Evolutionary conservation across 2,329 filamentous ascomycete genomes (phyloP), one percentile per base, ranked within the genome.

Genomic region (Aspergillus thermomutatus): DNA sequence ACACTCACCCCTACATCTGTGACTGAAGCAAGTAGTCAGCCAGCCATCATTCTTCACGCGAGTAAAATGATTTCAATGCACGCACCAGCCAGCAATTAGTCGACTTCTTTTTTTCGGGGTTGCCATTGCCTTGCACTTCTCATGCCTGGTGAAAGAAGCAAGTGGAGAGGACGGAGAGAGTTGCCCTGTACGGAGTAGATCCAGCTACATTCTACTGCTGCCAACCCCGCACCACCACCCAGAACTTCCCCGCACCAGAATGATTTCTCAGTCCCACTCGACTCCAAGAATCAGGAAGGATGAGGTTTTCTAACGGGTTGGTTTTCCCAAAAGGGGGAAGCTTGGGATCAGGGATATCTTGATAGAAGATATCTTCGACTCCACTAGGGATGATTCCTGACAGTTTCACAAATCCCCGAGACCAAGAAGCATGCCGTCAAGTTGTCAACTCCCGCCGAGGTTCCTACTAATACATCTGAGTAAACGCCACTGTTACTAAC

Each of bases 1-100:
- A 17, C 41, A 55, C 61, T 55, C 59, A 68, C 66, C 46, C 23
- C 66, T 63, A 60, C 66, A 68, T 57, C 66, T 56, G 45, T 61
- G 60, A 49, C 66, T 67, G 51, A 9, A 23, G 17, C 6, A 43
- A 23, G 14, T 10, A 5, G 50, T 58, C 49, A 58, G 55, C 41
- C 6, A 17, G 31, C 17, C 26, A 25, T 4, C 7, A 14, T 23
- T 23, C 8, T 21, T 28, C 11, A 23, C 10, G 49, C 5, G 7
- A 3, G 10, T 6, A 7, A 31, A 34, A 19, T 11, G 11, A 14
- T 7, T 40, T 21, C 6, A 14, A 14, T 14, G 37, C 21, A 28
- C 14, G 11, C 10, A 68, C 66, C 65, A 68, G 17, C 64, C 63
- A n/a, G 58, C 51, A 21, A 56, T 52, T 11, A 68, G 52, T 19